Evolutionary conservation across 176 grass and related monocot genomes (phyloP), one percentile per base, ranked within the genome.

Genomic region (Aechmea fasciata): DNA sequence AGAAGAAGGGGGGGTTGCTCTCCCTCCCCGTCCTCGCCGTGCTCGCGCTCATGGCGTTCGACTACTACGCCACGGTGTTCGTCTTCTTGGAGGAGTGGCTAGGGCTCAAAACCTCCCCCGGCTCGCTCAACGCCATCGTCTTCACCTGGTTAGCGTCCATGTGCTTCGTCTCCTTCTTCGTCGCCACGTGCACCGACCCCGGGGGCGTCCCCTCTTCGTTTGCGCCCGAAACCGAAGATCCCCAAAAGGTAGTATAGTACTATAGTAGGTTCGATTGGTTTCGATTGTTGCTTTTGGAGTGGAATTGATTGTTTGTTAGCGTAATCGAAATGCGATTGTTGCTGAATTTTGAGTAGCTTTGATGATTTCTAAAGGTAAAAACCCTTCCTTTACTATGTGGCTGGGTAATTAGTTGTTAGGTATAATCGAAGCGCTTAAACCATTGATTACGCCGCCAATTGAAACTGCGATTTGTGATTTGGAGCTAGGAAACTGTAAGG

Each of bases 31-130:
- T 91, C 13, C 64, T 87, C 15, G 70, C 57, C 22, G 71, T 83
- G 73, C 41, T 87, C 1, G 15, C 66, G 15, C 20, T 81, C 69
- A 78, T 86, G 62, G 80, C 63, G 17, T 82, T 84, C n/a, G 94
- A 70, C 15, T 99, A 85, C 67, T 93, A 88, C 80, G 25, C 69
- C 48, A 88, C 89, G 65, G 81, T 99, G 57, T 93, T 99, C 77
- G 78, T 90, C 55, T 85, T 85, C 64, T 47, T 99, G 12, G 82
- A 93, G 70, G 85, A 81, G 49, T 90, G 84, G 89, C 71, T 99
- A 62, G 82, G 79, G 75, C 86, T 91, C 71, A 77, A 72, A 70
- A 80, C 85, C 47, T 17, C 70, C 61, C 70, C 80, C 20, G 84
- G 93, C 54, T 75, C 77, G 54, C 70, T 83, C 49, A 78, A 92